Base-by-base conservation (phyloP, 2,329 filamentous ascomycete species). In the Penicillium sp. region DNA sequence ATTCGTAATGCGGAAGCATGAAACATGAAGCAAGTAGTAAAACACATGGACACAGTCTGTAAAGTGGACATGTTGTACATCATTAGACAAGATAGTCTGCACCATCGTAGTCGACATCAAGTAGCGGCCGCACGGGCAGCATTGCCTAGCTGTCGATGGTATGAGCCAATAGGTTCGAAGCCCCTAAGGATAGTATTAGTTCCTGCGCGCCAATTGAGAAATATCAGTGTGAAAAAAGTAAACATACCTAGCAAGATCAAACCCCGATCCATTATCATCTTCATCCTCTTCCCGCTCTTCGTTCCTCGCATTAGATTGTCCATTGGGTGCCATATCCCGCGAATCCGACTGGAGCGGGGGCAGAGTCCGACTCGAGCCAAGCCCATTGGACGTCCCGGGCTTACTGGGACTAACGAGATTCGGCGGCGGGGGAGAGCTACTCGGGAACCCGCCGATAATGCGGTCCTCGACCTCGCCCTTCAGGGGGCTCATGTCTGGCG, bases 81-180 rank as follows among this genome's bases (percentile, higher is more conserved):
- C 45, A 31, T n/a, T 23, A 46, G 31, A 34, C 8, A 49, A 49
- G 15, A 54, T 27, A 53, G 10, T 23, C n/a, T 29, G 29, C 16
- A 48, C 32, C 32, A 49, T n/a, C 15, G n/a, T 1, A 48, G 18
- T 35, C 29, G 35, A 44, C 45, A 49, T 50, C 48, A 65, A 34
- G 68, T 72, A 15, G 72, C 69, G 46, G 70, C 71, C 16, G 71
- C 66, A 25, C 71, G 66, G 16, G 71, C 70, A 41, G 72, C 68
- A 50, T 70, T 74, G 62, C 64, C 75, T 49, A 77, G 56, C 57
- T 77, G 74, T 46, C 70, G 72, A 68, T 77, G 75, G 55, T 76
- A 77, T 6, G 74, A 74, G 15, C 76, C 73, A 52, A 79, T 79
- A n/a, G 77, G 76, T 65, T 78, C 76, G 60, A 79, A 79, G 16